These are phyloP conservation scores for Calonectria hongkongensis DNA, from an alignment of 2,329 filamentous ascomycete species.

Conservation along the genomic window DNA sequence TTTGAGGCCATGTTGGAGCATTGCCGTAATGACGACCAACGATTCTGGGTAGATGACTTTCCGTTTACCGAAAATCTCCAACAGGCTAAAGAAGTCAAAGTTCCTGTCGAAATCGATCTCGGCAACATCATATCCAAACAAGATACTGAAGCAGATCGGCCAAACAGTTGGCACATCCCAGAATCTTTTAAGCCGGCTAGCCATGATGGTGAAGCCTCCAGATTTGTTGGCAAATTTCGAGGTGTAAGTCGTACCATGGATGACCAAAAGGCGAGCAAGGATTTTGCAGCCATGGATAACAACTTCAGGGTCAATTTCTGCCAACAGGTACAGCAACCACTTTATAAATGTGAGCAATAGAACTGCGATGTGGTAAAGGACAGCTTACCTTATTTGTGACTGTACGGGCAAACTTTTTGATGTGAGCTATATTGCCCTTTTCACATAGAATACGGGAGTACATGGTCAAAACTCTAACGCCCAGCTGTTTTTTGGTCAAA, in stretches of 20 bases:
- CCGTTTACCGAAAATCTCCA: constrained; percentile 82
- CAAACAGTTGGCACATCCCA: constrained; percentile 91
- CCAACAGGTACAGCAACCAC: constrained; percentile 94
- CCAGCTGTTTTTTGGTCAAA: constrained; percentile 81
- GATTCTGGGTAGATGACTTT: constrained; percentile 86
- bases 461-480: constrained; percentile 83
- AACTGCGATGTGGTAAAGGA: no score
- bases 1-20: constrained; percentile 91
- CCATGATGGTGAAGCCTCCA: constrained; percentile 91
- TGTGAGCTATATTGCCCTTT: constrained; percentile 78
- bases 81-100: constrained; percentile 84
- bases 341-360: constrained; percentile 59
- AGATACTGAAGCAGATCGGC: constrained; percentile 90
- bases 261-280: constrained; percentile 86
- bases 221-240: constrained; percentile 89
- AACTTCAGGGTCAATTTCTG: constrained; percentile 89
- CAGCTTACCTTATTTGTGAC: constrained; percentile 90
- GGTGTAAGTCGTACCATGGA: constrained; percentile 87
- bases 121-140: constrained; percentile 89
- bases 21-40: constrained; percentile 85
- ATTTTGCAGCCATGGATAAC: constrained; percentile 89
- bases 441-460: constrained; percentile 87
- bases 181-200: constrained; percentile 86
- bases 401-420: constrained; percentile 92
- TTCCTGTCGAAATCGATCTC: constrained; percentile 82